Evolutionary conservation across 2,329 filamentous ascomycete species (phyloP).

Genomic region (Phialemoniopsis sp.): DNA sequence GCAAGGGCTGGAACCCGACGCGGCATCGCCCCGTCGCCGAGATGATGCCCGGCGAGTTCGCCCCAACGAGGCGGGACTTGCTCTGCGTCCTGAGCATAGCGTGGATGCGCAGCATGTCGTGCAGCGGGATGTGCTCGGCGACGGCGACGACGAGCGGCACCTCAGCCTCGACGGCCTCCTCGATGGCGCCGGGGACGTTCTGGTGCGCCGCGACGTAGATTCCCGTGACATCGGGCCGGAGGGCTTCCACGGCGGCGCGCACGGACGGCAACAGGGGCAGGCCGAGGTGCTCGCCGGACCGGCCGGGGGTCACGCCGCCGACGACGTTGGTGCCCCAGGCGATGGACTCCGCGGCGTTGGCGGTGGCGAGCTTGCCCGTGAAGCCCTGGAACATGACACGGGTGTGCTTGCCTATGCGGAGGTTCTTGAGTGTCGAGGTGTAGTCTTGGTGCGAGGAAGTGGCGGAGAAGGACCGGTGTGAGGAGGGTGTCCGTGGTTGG

Average conservation of each 20-base stretch:
- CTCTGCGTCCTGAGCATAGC: conserved; percentile 68
- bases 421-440: conserved; percentile 26
- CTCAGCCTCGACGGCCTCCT: conserved; percentile 76
- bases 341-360: conserved; percentile 72
- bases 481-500: no score
- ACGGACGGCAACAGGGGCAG: conserved; percentile 69
- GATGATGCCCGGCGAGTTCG: conserved; percentile 80
- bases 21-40: conserved; percentile 69
- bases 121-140: conserved; percentile 74
- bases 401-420: conserved; percentile 32
- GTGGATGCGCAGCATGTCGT: conserved; percentile 69
- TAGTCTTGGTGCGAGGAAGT: conserved; percentile 15
- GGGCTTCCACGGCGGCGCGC: conserved; percentile 60
- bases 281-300: conserved; percentile 67
- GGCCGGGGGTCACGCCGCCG: conserved; percentile 70
- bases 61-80: conserved; percentile 69
- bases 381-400: conserved; percentile 38
- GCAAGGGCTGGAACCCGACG: conserved; percentile 74
- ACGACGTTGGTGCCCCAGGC: conserved; percentile 78
- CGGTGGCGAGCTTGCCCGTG: conserved; percentile 55
- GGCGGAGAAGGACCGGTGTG: conserved; percentile 14
- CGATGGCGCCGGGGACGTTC: conserved; percentile 63
- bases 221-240: conserved; percentile 73
- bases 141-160: conserved; percentile 75
- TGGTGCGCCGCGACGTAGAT: conserved; percentile 77